These are phyloP conservation scores for Suhomyces canberraensis DNA, from an alignment of 805 yeast species.

Conservation along the genomic window DNA sequence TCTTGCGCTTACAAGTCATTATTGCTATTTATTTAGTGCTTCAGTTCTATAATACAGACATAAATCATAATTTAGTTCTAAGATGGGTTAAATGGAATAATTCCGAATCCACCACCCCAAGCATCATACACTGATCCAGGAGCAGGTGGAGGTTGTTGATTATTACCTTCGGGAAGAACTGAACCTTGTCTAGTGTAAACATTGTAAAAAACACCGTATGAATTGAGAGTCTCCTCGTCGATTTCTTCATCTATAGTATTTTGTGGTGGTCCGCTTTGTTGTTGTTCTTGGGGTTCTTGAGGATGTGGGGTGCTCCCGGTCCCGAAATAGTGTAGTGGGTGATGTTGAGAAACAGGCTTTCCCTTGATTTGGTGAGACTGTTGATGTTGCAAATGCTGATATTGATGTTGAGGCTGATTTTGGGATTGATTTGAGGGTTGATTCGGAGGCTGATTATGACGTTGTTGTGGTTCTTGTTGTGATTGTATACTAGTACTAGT, in stretches of 20 bases:
- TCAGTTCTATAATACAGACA: background rate
- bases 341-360: constrained; percentile 53
- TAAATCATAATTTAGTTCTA: background rate
- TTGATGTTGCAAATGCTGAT: constrained; percentile 2
- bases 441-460: background rate
- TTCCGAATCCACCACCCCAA: constrained; percentile 33
- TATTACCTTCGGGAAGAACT: constrained; percentile 16
- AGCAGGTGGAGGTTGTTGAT: constrained; percentile 8
- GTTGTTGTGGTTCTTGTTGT: background rate
- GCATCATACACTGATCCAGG: constrained; percentile 24
- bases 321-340: constrained; percentile 41
- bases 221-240: constrained; percentile 32
- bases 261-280: background rate
- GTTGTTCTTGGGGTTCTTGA: background rate
- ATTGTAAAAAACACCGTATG: constrained; percentile 39
- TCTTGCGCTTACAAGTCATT: background rate
- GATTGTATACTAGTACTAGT: background rate
- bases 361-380: constrained; percentile 4
- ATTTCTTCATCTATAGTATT: constrained; percentile 25
- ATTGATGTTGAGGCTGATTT: background rate
- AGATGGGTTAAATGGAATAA: constrained; percentile 41
- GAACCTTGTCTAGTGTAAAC: constrained; percentile 34
- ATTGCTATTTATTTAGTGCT: no score
- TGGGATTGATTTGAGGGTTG: background rate
- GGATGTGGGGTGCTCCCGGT: constrained; percentile 4